Base-by-base conservation (phyloP, 305 asterid genomes). In the Ajuga reptans region DNA sequence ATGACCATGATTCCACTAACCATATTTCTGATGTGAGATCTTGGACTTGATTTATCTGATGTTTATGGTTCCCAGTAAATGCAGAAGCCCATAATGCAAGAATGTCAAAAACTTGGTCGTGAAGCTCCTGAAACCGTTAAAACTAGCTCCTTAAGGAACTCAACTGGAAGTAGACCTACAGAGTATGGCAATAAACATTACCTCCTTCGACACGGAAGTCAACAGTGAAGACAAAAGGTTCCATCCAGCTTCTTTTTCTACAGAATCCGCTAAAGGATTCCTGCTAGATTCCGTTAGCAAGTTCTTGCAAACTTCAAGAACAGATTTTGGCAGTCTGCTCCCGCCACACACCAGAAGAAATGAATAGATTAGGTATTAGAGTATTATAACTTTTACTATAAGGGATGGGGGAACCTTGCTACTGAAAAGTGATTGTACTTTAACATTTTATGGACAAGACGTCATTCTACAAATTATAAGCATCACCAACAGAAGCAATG, bases 211-310 rank as follows among this genome's bases (percentile, higher is more conserved):
- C 86, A 94, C 77, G 39, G 97, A 94, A 58, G 91, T 84, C 82
- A 94, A 77, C 60, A 94, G 89, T 34, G 99, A 89, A 53, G 99
- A 86, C 75, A 94, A 77, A 82, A 94, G 96, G 73, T 80, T 82
- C 99, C 99, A 94, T 55, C 99, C 99, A 73, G 96, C 91, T 86
- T 94, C 97, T 80, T 88, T 91, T 81, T 89, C 97, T 24, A 86
- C 86, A 69, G 84, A 77, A 74, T 91, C 95, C 21, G 92, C 91
- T 59, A 69, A 60, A 75, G 87, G 89, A 75, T 87, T 94, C 79
- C 93, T 75, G 80, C 91, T 89, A 57, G 95, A 83, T 64, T 91
- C 85, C 74, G 58, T 79, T 79, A 94, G 82, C 87, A 94, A 78
- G 73, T 81, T 94, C 89, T 81, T 94, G 81, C 97, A 91, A 77